These are phyloP conservation scores for Tilletia caries DNA, from an alignment of 1,284 basidiomycete genomes.

Conservation along the genomic window DNA sequence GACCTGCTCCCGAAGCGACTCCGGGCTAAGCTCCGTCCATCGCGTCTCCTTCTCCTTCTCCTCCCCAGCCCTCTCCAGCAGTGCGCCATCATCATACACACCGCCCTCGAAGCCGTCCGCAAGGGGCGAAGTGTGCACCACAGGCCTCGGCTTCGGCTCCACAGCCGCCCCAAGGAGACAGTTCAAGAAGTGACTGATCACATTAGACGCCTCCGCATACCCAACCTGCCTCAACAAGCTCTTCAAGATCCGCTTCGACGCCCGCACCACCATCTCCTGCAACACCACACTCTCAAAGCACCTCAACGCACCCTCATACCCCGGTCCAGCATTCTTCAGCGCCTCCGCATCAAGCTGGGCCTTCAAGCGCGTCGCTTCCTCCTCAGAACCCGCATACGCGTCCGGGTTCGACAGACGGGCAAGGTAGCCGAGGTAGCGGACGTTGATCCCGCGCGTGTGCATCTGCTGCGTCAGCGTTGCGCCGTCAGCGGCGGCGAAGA, in stretches of 20 bases:
- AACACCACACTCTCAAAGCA: constrained; percentile 54
- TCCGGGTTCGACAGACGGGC: constrained; percentile 51
- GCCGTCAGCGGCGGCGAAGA: constrained; percentile 59
- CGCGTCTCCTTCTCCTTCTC: constrained; percentile 18
- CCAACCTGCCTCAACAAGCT: constrained; percentile 42
- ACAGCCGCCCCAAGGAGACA: constrained; percentile 59
- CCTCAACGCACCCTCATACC: constrained; percentile 43
- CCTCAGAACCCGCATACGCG: background rate
- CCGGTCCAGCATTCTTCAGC: constrained; percentile 42
- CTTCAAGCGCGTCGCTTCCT: constrained; percentile 45
- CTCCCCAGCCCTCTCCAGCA: background rate
- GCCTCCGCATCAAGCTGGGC: constrained; percentile 47
- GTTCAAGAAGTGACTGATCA: constrained; percentile 62
- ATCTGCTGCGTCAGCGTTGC: constrained; percentile 58
- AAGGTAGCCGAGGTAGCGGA: constrained; percentile 61
- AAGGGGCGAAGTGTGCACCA: constrained; percentile 27
- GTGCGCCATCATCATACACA: background rate
- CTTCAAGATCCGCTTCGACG: constrained; percentile 60
- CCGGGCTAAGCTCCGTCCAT: constrained; percentile 60
- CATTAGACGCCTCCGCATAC: constrained; percentile 29
- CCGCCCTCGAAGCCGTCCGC: constrained; percentile 18
- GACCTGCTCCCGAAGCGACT: constrained; percentile 55
- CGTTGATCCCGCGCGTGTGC: constrained; percentile 62
- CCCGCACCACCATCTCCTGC: constrained; percentile 62
- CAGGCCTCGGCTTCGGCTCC: constrained; percentile 56